Evolutionary conservation across 2,329 filamentous ascomycete genomes (phyloP).

Genomic region (Beauveria caledonica): DNA sequence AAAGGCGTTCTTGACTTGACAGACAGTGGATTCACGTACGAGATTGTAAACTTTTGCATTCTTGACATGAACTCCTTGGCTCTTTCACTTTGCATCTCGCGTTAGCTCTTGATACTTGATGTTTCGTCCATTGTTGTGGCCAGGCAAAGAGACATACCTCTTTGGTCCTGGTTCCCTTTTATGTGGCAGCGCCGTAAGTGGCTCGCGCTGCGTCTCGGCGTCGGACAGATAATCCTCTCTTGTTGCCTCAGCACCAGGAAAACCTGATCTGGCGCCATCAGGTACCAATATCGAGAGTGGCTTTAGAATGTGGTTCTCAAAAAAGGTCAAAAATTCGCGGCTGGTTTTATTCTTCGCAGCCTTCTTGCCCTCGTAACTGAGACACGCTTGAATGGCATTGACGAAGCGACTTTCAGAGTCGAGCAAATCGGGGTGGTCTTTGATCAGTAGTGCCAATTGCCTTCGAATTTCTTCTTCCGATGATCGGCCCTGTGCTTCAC

Average conservation of each 20-base stretch:
- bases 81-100: no score
- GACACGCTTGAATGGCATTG: neutral
- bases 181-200: no score
- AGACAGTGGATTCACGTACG: neutral
- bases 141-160: no score
- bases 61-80: no score
- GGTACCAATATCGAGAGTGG: neutral
- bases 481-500: neutral
- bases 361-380: neutral
- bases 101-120: no score
- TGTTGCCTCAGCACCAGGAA: no score
- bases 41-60: no score
- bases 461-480: neutral
- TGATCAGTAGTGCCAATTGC: neutral
- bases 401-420: neutral
- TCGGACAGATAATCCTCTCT: no score
- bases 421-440: neutral
- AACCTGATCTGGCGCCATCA: no score
- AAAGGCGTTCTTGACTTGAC: neutral
- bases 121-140: no score
- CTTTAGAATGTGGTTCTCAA: neutral
- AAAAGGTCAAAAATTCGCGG: neutral
- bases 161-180: no score
- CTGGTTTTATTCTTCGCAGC: neutral
- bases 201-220: no score